Percentiles rank a stretch among this genome's conserved stretches.
Evolutionary conservation across 495 filamentous ascomycete species (phyloP).

Genomic region (Penicillium mononematosum): DNA sequence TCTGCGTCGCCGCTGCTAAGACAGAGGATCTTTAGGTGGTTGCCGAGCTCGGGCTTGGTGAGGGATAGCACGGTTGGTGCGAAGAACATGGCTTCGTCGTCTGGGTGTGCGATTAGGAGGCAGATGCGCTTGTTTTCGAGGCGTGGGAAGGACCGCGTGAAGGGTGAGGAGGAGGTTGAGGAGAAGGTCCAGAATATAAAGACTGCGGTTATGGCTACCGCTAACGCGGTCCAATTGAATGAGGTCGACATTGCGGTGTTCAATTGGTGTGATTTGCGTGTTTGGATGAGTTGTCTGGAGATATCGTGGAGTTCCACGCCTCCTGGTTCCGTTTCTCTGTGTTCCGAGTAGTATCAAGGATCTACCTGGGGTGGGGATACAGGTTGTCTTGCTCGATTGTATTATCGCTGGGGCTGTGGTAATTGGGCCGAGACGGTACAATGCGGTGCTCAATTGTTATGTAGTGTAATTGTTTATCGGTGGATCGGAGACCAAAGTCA

Average conservation of each 20-base stretch:
- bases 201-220: slow-evolving; percentile 34
- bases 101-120: slow-evolving; percentile 92
- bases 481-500: slow-evolving; percentile 19
- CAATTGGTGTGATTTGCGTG: slow-evolving; percentile 8
- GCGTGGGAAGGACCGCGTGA: slow-evolving; percentile 63
- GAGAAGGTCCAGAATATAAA: slow-evolving; percentile 50
- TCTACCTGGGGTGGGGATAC: background rate
- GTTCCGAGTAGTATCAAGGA: background rate
- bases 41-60: slow-evolving; percentile 69
- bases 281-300: background rate
- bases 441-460: background rate
- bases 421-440: background rate
- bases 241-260: slow-evolving; percentile 15
- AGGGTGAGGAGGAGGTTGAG: slow-evolving; percentile 59
- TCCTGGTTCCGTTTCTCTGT: background rate
- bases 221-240: slow-evolving; percentile 32
- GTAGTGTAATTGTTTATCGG: slow-evolving; percentile 2
- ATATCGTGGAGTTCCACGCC: background rate
- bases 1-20: slow-evolving; percentile 86
- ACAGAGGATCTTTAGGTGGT: slow-evolving; percentile 91
- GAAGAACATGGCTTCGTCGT: slow-evolving; percentile 99
- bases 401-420: background rate
- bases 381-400: background rate
- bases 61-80: slow-evolving; percentile 81
- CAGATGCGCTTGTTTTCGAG: slow-evolving; percentile 78